Base-by-base conservation (phyloP, 2,329 filamentous ascomycete genomes). In the Talaromyces pinophilus region DNA sequence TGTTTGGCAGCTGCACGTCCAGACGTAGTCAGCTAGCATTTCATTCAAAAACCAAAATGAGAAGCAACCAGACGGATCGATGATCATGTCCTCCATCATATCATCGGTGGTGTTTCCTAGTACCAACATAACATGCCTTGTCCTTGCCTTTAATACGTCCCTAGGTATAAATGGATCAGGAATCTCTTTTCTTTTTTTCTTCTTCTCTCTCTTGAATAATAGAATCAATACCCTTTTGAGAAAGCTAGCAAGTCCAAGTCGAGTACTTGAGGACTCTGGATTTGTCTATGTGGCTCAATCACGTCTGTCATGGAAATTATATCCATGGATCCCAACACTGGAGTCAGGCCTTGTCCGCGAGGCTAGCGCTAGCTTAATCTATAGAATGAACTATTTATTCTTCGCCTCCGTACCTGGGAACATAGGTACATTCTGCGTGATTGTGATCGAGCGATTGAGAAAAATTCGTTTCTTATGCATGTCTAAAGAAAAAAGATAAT, bases 221-320 rank as follows among this genome's bases (percentile, higher is more conserved):
- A 54, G 48, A 63, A 55, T 63, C 7, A 15, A 63, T 55, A 19
- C 61, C 61, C n/a, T 44, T 42, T 55, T 44, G 48, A 55, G 61
- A 63, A 63, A 25, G 48, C 10, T 8, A 63, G 48, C 35, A 55
- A 54, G 38, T 5, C 10, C 52, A 38, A 57, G 52, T 22, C 33
- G n/a, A 13, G 33, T 17, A 2, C 5, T 22, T 13, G 1, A 15
- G 54, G 54, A 38, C 30, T 38, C 15, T 35, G 28, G 3, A 55
- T n/a, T 35, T 11, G 30, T 57, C 33, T 2, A 25, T 57, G 54
- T 57, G 33, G 54, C 54, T 57, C 54, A 57, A 57, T 57, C 7
- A 35, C 13, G 10, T 19, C n/a, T 28, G n/a, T 35, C n/a, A 13
- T 25, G 59, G 28, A 48, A 22, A 48, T 25, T 35, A 46, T 35